Conservation (phyloP, 306 rosid species). For the Cyamopsis tetragonoloba region DNA sequence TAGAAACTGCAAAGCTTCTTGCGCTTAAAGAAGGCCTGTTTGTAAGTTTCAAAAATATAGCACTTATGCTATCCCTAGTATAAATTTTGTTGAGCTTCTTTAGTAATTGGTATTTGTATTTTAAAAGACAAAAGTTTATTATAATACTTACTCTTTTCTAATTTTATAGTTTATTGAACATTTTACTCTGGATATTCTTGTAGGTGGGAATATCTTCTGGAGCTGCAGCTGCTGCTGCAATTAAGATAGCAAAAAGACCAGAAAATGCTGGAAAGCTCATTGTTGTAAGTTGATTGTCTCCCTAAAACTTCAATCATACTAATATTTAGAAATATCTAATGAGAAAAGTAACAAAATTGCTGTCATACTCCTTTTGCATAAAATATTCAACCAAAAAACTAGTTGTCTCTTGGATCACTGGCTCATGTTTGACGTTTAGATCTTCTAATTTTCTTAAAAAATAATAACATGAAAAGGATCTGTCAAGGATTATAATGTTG, state of each 20-base stretch:
- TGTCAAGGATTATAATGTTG: not conserved
- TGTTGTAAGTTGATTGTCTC: conserved; percentile 51
- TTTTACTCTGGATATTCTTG: conserved; percentile 15
- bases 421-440: no score
- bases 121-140: not conserved
- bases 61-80: not conserved
- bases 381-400: conserved; percentile 2
- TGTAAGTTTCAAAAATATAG: conserved; percentile 48
- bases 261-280: conserved; percentile 73
- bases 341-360: not conserved
- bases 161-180: not conserved
- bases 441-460: no score
- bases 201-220: conserved; percentile 82
- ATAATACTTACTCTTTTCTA: not conserved
- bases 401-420: conserved; percentile 13
- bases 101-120: not conserved
- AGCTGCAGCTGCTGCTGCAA: conserved; percentile 72
- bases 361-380: not conserved
- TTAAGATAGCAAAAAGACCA: conserved; percentile 60
- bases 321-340: not conserved
- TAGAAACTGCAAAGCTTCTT: conserved; percentile 70
- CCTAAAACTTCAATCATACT: not conserved
- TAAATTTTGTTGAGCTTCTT: not conserved
- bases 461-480: not conserved
- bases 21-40: conserved; percentile 75